Percentiles rank a stretch among this genome's conserved stretches.
phyloP scores from a whole-genome alignment of 169 alveolate species.

The Theileria parva region DNA sequence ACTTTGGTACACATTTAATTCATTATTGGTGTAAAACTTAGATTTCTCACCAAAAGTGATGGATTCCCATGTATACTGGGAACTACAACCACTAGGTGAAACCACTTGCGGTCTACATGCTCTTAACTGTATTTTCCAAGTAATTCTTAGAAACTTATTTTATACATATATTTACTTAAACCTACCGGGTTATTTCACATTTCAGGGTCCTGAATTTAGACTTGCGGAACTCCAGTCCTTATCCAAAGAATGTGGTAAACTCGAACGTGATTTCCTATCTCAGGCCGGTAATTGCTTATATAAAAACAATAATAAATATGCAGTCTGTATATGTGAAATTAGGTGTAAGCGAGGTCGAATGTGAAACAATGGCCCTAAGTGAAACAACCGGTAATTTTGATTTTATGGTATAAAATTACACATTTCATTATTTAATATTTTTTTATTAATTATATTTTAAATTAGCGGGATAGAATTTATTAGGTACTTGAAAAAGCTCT shows the following conservation, averaged over 20 bases:
- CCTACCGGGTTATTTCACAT: neutral
- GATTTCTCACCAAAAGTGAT: neutral
- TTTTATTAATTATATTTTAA: too few species aligned
- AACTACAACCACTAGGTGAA: constrained; percentile 31
- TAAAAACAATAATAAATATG: neutral
- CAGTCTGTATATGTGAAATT: neutral
- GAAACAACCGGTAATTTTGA: constrained; percentile 6
- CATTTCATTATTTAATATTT: neutral
- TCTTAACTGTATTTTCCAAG: constrained; percentile 24
- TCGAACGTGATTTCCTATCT: constrained; percentile 19
- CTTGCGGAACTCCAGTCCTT: constrained; percentile 3
- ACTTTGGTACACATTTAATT: neutral
- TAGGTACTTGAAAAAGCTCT: constrained; percentile 29
- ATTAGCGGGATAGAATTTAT: neutral
- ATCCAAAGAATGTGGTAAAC: neutral
- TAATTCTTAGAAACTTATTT: neutral
- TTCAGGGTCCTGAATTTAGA: constrained; percentile 19
- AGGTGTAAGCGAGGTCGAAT: constrained; percentile 11
- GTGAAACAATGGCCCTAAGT: neutral
- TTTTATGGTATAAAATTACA: neutral
- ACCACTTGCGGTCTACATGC: constrained; percentile 39
- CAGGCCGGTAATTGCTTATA: constrained; percentile 24
- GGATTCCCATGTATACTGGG: constrained; percentile 33
- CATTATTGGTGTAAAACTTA: neutral
- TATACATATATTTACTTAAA: neutral